Evolutionary conservation across 2,329 filamentous ascomycete species (phyloP), one percentile per base, ranked within the genome.

Genomic region (Neonectria hederae): DNA sequence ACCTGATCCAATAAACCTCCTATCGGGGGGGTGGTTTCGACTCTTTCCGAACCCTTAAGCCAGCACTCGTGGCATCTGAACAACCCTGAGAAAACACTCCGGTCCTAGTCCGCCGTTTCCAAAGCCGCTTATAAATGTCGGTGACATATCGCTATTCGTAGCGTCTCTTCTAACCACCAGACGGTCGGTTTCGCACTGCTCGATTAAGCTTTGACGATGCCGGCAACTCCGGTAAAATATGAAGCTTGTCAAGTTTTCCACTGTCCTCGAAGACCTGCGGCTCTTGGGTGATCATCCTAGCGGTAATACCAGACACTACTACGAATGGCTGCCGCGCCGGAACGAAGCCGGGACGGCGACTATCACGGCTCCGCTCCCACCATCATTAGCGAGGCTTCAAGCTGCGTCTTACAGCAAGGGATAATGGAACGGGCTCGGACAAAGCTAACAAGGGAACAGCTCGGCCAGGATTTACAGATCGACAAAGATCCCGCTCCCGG

Each of bases 391-490:
- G 32, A 58, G 22, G 28, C 53, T 38, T 46, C 45, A 42, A 38
- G n/a, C 57, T 48, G 54, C 46, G 51, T 51, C 54, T 53, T 56
- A 54, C 55, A 54, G 59, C 55, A 59, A 63, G 55, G 59, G 59
- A 59, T 51, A 28, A 30, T 21, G 21, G 35, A 42, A 19, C 35
- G 21, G 19, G 43, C 26, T 26, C 21, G 45, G 45, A 38, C 35
- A 32, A 61, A 24, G 28, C 35, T 38, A 5, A 38, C 35, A 38
- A 38, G 14, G 14, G 35, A 38, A 38, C 35, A 38, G 35, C 35
- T 38, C n/a, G 57, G 51, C 55, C 43, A 28, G 60, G 59, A 40
- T 55, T 51, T 51, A 17, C 19, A 63, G 66, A 68, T 68, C 63
- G 53, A 61, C 52, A 46, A 45, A 53, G 58, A 54, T 65, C 59